Evolutionary conservation across 345 rosid species (phyloP), one percentile per base, ranked within the genome.

Genomic region (Linum usitatissimum): DNA sequence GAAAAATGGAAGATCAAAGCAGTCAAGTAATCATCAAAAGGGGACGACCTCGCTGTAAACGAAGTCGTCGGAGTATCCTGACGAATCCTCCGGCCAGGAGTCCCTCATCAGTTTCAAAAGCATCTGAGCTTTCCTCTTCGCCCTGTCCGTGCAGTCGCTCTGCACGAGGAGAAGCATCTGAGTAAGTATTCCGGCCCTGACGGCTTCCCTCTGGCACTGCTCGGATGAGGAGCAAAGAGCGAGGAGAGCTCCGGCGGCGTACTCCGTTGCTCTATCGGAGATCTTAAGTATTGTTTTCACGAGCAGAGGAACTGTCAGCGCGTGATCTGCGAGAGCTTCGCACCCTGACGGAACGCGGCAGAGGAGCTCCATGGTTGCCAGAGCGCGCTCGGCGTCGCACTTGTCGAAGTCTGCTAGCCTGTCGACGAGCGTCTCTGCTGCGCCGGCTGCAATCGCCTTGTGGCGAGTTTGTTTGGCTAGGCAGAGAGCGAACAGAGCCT

Each of bases 51-150:
- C 91, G 45, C 84, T 84, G 79, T 84, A 85, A 53, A 60, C 84
- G 56, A 76, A 88, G 57, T 85, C 90, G 61, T 92, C 83, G 36
- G 95, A 85, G 70, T 80, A 71, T 7, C 73, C 85, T 17, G 57
- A 62, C 2, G 84, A 76, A 45, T 83, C 82, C 13, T 74, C 85
- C 5, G 96, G 96, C 99, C 99, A 93, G 5, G 84, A 80, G 57
- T 90, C 88, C 69, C 96, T 75, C 2, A 93, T 75, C 68, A 86
- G 72, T 77, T 93, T 93, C 69, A 93, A 71, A 74, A 93, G 61
- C 86, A 81, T 67, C 80, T 93, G 99, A 7, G 99, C 96, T 78
- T 93, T 93, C 73, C 97, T 75, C 83, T 93, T 93, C 0, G 99
- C 99, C 38, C 99, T 76, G 51, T 84, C 97, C 80, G 97, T 93